A percentile compares a stretch with the other conserved stretches of the same genome.
phyloP scores from a whole-genome alignment of 2,329 filamentous ascomycete species.

The Aspergillus sp. region DNA sequence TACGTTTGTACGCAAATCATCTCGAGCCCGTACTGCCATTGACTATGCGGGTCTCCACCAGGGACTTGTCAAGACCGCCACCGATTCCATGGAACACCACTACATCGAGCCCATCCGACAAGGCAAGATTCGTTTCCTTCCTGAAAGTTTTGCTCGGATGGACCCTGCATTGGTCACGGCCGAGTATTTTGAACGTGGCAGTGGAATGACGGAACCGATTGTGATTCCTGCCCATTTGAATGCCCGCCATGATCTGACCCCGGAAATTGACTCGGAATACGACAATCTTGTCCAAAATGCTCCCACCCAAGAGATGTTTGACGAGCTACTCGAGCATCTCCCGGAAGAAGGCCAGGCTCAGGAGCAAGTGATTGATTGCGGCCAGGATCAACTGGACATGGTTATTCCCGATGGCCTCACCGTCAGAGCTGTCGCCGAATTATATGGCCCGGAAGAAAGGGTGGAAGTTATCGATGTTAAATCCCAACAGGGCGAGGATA shows the following conservation, averaged over 20 bases:
- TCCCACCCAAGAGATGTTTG: slow-evolving; percentile 36
- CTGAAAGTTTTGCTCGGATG: slow-evolving; percentile 61
- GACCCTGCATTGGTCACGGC: slow-evolving; percentile 58
- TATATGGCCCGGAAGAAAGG: slow-evolving; percentile 59
- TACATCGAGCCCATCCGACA: slow-evolving; percentile 65
- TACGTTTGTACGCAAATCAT: slow-evolving; percentile 63
- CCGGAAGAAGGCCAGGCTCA: slow-evolving; percentile 20
- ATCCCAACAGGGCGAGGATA: slow-evolving; percentile 61
- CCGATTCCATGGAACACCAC: slow-evolving; percentile 61
- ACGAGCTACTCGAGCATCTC: slow-evolving; percentile 30
- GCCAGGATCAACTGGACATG: slow-evolving; percentile 64
- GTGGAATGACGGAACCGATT: slow-evolving; percentile 63
- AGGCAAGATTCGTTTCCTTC: slow-evolving; percentile 56
- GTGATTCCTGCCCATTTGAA: slow-evolving; percentile 61
- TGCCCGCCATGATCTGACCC: slow-evolving; percentile 41
- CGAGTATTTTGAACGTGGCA: slow-evolving; percentile 59
- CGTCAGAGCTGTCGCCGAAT: slow-evolving; percentile 58
- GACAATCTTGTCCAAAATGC: slow-evolving; percentile 29
- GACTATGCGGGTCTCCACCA: slow-evolving; percentile 66
- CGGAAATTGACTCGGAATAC: slow-evolving; percentile 17
- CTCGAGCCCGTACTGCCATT: slow-evolving; percentile 59
- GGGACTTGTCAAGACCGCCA: slow-evolving; percentile 60
- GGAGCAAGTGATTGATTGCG: slow-evolving; percentile 51
- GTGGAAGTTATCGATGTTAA: slow-evolving; percentile 67
- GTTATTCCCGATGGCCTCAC: slow-evolving; percentile 62